Percentiles rank a stretch among this genome's conserved stretches.
Evolutionary conservation across 1,284 basidiomycete species (phyloP).

Genomic region (Ganoderma multipileum): DNA sequence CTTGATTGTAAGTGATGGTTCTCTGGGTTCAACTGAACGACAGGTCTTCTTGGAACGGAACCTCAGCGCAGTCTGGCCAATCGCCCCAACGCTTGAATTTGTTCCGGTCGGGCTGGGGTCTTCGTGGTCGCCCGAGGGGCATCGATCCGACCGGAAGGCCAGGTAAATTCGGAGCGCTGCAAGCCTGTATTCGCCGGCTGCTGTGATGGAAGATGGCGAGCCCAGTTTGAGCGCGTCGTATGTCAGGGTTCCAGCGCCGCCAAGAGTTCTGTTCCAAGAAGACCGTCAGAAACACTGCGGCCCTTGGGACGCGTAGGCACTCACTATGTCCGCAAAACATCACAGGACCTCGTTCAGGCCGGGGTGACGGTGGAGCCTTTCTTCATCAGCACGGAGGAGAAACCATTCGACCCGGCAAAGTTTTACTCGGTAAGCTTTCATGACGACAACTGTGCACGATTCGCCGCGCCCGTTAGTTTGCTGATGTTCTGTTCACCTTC

Average conservation of each 20-base stretch:
- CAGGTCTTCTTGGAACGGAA: neutral
- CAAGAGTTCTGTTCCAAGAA: neutral
- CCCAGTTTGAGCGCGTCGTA: neutral
- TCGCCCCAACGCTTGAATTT: neutral
- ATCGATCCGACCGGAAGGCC: neutral
- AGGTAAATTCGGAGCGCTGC: neutral
- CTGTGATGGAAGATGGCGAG: neutral
- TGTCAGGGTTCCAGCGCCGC: neutral
- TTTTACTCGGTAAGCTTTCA: constrained; percentile 81
- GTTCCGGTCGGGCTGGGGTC: neutral
- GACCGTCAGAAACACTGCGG: neutral
- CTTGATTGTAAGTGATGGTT: constrained; percentile 54
- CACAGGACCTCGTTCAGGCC: constrained; percentile 81
- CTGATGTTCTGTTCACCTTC: constrained; percentile 15
- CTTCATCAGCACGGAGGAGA: constrained; percentile 81
- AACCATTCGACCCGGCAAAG: constrained; percentile 75
- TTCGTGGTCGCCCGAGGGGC: neutral
- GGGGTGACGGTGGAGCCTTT: constrained; percentile 91
- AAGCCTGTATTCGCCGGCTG: neutral
- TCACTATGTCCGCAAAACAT: constrained; percentile 14
- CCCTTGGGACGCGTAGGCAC: constrained; percentile 6
- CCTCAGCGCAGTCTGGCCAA: neutral
- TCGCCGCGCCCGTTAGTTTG: neutral
- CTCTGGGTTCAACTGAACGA: neutral
- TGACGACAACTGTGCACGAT: neutral